Base-by-base conservation (phyloP, 208 protist species). In the Angomonas deanei region DNA sequence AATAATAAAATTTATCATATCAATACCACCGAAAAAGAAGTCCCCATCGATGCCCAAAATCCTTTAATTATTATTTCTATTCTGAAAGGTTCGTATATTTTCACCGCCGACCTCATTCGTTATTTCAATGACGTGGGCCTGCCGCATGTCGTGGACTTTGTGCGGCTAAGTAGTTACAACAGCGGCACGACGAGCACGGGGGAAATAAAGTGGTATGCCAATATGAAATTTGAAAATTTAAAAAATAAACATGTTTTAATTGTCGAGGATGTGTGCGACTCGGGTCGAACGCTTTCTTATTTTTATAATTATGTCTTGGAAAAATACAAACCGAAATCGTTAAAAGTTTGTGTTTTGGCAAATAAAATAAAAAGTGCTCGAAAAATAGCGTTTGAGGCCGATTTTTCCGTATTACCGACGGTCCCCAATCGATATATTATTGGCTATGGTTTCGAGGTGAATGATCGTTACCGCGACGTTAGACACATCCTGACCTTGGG, bases 401-500 rank as follows among this genome's bases (percentile, higher is more conserved):
- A 95, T 38, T 92, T 84, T 57, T 59, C 49, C n/a, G 91, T 86
- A 56, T 36, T 95, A 26, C 8, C 8, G 8, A 50, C 30, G 0
- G 84, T 70, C 17, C 86, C 88, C 1, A 83, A 95, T 48, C 46
- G 80, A 59, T 97, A 91, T 64, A 89, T 97, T 28, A 71, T 97
- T 52, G 93, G 93, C 50, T 97, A 97, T 66, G 93, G 93, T 19
- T 91, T 97, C 61, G 93, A 97, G 69, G 90, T 93, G 46, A 92
- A 93, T 61, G 90, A 96, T 46, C 72, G 83, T 8, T 96, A 93
- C 52, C 70, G 93, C 30, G 70, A 80, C 55, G 70, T 93, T 26
- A 77, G 87, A 5, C 83, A 95, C 71, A 78, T 96, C 27, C 88
- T 94, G 48, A 72, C 70, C 3, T 70, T 96, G 32, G 89, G 84